Evolutionary conservation across 805 yeast species (phyloP).

Genomic region (Schwanniomyces pseudopolymorphus): DNA sequence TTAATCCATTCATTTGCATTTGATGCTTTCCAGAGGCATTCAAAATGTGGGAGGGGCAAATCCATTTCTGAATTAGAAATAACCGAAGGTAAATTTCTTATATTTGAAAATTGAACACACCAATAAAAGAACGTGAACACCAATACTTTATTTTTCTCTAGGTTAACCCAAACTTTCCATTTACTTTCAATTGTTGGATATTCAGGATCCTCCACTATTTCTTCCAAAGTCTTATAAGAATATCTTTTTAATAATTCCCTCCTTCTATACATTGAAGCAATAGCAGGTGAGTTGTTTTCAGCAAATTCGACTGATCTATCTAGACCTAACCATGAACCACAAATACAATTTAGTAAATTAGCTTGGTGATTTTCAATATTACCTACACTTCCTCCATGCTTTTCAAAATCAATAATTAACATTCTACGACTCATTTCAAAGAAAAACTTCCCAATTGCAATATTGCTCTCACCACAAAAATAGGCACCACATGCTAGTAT

Average conservation of each 20-base stretch:
- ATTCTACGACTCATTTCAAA: neutral
- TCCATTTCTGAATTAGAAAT: neutral
- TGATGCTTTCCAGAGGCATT: neutral
- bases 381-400: no score
- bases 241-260: neutral
- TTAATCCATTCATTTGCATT: conserved; percentile 1
- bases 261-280: neutral
- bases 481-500: neutral
- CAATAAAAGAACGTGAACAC: neutral
- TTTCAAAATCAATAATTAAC: neutral
- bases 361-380: conserved; percentile 2
- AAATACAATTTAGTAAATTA: conserved; percentile 1
- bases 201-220: neutral
- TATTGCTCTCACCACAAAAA: neutral
- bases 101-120: neutral
- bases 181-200: neutral
- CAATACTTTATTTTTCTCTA: neutral
- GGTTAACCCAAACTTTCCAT: neutral
- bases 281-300: neutral
- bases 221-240: neutral
- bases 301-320: neutral
- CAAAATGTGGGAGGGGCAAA: conserved; percentile 1
- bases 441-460: neutral
- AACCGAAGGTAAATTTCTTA: neutral
- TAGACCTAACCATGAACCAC: conserved; percentile 1